These are phyloP conservation scores for Cetraspora pellucida DNA, from an alignment of 192 early-diverging fungal species.

Conservation along the genomic window DNA sequence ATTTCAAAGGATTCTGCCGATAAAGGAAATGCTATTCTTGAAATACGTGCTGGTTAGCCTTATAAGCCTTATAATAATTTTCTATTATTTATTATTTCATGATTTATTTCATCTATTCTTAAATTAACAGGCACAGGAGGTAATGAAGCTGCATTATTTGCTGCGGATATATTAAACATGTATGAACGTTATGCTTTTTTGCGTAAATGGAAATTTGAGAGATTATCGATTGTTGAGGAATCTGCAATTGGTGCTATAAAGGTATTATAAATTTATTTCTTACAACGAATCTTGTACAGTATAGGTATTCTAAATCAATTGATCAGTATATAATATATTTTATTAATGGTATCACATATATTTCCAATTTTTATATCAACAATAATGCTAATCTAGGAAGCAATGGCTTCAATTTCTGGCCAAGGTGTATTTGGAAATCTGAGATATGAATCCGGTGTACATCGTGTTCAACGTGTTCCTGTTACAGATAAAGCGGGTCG, in stretches of 20 bases:
- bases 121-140: constrained; percentile 57
- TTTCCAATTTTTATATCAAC: too few relatives aligned
- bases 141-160: constrained; percentile 77
- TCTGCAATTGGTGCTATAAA: constrained; percentile 47
- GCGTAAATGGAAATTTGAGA: constrained; percentile 67
- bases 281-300: too few relatives aligned
- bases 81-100: neutral
- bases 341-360: too few relatives aligned
- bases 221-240: constrained; percentile 53
- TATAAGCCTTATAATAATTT: neutral
- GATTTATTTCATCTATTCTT: too few relatives aligned
- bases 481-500: constrained; percentile 77
- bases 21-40: constrained; percentile 68
- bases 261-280: constrained; percentile 37
- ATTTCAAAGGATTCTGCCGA: constrained; percentile 72
- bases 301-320: too few relatives aligned
- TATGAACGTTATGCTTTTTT: constrained; percentile 69
- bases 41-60: constrained; percentile 67
- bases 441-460: constrained; percentile 82
- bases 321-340: too few relatives aligned
- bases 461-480: constrained; percentile 82
- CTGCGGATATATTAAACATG: constrained; percentile 70
- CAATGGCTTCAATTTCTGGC: constrained; percentile 66
- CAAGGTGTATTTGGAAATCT: constrained; percentile 71
- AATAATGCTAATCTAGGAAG: constrained; percentile 48